Conservation (phyloP, 768 basidiomycete species). For the Xanthoconium stramineum region DNA sequence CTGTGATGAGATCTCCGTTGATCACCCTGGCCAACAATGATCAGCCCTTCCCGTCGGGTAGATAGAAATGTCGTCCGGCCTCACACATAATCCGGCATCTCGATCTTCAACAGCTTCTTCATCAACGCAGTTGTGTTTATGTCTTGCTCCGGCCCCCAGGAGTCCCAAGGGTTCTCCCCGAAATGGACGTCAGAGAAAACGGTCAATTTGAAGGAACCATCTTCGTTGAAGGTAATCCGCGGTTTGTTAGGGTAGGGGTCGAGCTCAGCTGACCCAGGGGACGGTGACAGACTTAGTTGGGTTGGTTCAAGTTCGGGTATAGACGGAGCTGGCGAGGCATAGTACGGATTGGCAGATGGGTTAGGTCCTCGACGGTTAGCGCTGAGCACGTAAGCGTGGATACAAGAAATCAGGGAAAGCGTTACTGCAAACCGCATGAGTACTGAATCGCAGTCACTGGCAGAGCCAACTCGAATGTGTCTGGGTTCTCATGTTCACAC, state of each 20-base stretch:
- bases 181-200: slow-evolving; percentile 76
- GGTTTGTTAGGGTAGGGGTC: slow-evolving; percentile 47
- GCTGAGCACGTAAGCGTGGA: slow-evolving; percentile 13
- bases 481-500: too few relatives aligned
- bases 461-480: too few relatives aligned
- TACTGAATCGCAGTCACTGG: too few relatives aligned
- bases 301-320: neutral
- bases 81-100: slow-evolving; percentile 70
- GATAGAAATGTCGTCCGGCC: slow-evolving; percentile 16
- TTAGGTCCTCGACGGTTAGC: neutral
- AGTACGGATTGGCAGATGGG: neutral
- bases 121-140: slow-evolving; percentile 58
- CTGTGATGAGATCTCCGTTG: slow-evolving; percentile 74
- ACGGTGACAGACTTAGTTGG: neutral
- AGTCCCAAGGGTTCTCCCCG: slow-evolving; percentile 72
- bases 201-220: slow-evolving; percentile 69
- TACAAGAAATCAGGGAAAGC: slow-evolving; percentile 1
- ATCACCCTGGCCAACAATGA: slow-evolving; percentile 45
- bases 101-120: slow-evolving; percentile 50
- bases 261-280: slow-evolving; percentile 6
- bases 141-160: slow-evolving; percentile 67
- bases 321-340: neutral
- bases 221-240: slow-evolving; percentile 50
- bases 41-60: neutral
- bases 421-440: neutral